A percentile compares a stretch with the other conserved stretches of the same genome.
phyloP scores from a whole-genome alignment of 2,329 filamentous ascomycete species.

The Tolypocladium tropicale region DNA sequence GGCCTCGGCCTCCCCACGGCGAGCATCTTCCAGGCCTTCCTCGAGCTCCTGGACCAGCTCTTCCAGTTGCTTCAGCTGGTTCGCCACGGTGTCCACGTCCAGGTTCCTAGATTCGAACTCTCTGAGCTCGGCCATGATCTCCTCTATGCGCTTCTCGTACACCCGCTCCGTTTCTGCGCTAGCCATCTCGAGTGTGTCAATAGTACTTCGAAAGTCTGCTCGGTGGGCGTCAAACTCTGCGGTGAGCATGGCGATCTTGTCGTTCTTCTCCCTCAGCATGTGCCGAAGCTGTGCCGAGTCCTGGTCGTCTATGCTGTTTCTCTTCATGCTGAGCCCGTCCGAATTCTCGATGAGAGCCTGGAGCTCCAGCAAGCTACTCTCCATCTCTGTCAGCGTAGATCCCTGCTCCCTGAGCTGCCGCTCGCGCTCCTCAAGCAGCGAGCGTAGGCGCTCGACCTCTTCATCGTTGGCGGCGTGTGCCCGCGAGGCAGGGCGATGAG shows the following conservation, averaged over 20 bases:
- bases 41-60: conserved; percentile 95
- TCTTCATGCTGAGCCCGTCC: conserved; percentile 29
- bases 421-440: conserved; percentile 74
- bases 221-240: conserved; percentile 90
- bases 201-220: conserved; percentile 92
- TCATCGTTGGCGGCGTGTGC: conserved; percentile 50
- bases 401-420: conserved; percentile 84
- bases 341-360: conserved; percentile 54
- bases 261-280: conserved; percentile 88
- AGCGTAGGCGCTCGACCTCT: conserved; percentile 62
- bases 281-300: conserved; percentile 69
- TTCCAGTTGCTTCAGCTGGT: conserved; percentile 88
- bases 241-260: conserved; percentile 88
- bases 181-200: conserved; percentile 91
- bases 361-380: conserved; percentile 73
- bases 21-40: conserved; percentile 89
- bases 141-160: conserved; percentile 87
- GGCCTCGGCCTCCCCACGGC: conserved; percentile 89
- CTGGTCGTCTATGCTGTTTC: conserved; percentile 50
- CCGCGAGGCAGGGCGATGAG: conserved; percentile 39
- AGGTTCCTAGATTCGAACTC: conserved; percentile 75
- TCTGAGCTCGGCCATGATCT: conserved; percentile 71
- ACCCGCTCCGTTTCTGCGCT: conserved; percentile 92
- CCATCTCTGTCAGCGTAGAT: conserved; percentile 76
- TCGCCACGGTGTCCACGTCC: conserved; percentile 84